Percentiles rank a stretch among this genome's conserved stretches.
Evolutionary conservation across 495 filamentous ascomycete genomes (phyloP).

Genomic region (Elasticomyces elasticus): DNA sequence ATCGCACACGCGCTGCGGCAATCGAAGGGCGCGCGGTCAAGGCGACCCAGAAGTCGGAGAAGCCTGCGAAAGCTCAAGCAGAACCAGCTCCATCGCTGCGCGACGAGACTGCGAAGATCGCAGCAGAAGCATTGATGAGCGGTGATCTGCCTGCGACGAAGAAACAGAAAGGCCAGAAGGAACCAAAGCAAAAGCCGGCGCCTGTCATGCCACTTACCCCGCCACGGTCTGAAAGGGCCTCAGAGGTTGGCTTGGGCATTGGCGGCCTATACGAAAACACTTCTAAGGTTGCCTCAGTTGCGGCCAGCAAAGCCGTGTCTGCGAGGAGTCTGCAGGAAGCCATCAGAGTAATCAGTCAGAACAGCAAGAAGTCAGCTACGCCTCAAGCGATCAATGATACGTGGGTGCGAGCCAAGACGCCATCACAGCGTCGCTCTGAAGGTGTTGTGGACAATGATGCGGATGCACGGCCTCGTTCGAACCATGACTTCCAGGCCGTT

Average conservation of each 20-base stretch:
- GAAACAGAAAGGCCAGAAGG: background rate
- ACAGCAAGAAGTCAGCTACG: background rate
- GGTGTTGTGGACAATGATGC: background rate
- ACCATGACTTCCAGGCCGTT: background rate
- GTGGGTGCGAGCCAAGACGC: no score
- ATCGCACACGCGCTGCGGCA: background rate
- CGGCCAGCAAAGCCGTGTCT: background rate
- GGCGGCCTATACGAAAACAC: background rate
- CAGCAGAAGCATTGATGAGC: conserved; percentile 4
- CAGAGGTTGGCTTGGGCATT: background rate
- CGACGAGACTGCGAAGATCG: background rate
- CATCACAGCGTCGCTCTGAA: background rate
- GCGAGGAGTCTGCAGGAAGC: background rate
- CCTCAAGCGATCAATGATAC: no score
- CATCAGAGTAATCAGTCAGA: background rate
- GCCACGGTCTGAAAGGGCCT: background rate
- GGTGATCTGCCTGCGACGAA: background rate
- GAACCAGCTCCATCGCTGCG: background rate
- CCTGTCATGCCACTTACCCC: background rate
- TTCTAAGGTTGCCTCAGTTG: background rate
- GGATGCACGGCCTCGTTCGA: background rate
- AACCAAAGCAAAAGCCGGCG: background rate
- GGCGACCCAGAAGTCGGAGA: background rate
- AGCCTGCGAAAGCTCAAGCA: background rate
- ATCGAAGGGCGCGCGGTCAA: background rate